Evolutionary conservation across 108 stramenopile genomes (phyloP).

Genomic region (Cylindrotheca closterium): DNA sequence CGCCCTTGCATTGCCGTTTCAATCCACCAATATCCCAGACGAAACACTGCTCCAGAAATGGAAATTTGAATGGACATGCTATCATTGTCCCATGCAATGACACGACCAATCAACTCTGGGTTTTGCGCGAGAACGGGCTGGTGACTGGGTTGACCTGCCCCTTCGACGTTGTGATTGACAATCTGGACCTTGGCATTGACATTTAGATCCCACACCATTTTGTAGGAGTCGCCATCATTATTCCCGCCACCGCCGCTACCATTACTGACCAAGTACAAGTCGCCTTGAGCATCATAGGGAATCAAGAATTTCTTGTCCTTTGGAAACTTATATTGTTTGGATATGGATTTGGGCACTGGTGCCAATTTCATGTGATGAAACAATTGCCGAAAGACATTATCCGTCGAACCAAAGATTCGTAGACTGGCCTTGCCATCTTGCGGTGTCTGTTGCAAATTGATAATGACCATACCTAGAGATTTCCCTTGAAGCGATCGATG

Average conservation of each 20-base stretch:
- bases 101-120: not conserved
- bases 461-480: conserved; percentile 12
- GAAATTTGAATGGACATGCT: conserved; percentile 7
- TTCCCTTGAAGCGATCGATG: conserved; percentile 3
- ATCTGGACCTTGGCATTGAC: not conserved
- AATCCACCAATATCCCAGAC: conserved; percentile 22
- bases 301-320: not conserved
- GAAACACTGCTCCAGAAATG: not conserved
- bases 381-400: conserved; percentile 3
- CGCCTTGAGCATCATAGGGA: conserved; percentile 3
- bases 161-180: conserved; percentile 1
- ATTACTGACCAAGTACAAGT: not conserved
- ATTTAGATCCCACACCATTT: not conserved
- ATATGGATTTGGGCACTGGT: not conserved
- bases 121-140: not conserved
- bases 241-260: not conserved
- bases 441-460: conserved; percentile 22
- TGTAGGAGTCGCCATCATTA: not conserved
- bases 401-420: conserved; percentile 12
- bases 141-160: conserved; percentile 1
- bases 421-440: conserved; percentile 9
- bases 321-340: not conserved
- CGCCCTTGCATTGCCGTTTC: conserved; percentile 10
- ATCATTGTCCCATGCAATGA: not conserved
- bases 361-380: not conserved